Evolutionary conservation across 192 early-diverging fungal species (phyloP).

Genomic region (Spinellus fusiger): DNA sequence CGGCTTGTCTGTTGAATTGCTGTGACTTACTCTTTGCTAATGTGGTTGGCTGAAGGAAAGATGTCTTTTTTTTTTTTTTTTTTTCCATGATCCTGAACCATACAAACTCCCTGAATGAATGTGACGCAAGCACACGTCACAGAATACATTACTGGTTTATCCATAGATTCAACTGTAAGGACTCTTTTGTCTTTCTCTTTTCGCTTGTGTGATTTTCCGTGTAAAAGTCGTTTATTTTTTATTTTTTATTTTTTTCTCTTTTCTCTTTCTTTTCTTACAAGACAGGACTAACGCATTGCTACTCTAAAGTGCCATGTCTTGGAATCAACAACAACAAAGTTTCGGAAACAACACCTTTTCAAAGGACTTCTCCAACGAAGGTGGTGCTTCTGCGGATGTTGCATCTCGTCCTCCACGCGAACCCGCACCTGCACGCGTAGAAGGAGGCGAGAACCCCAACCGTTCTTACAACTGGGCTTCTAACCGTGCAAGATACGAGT

Average conservation of each 20-base stretch:
- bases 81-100: too few relatives aligned
- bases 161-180: background rate
- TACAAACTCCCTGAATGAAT: too few relatives aligned
- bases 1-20: too few relatives aligned
- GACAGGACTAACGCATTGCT: background rate
- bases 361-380: background rate
- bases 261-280: background rate
- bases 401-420: slow-evolving; percentile 4
- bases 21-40: too few relatives aligned
- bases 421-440: background rate
- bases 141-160: too few relatives aligned
- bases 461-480: slow-evolving; percentile 43
- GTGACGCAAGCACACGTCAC: too few relatives aligned
- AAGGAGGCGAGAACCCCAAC: background rate
- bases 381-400: background rate
- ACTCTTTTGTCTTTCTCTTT: background rate
- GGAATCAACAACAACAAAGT: background rate
- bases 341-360: background rate
- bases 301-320: background rate
- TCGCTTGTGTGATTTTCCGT: background rate
- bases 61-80: too few relatives aligned
- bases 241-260: background rate
- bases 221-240: background rate
- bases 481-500: slow-evolving; percentile 43
- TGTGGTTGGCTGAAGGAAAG: too few relatives aligned